Conservation (phyloP, 2,329 filamentous ascomycete genomes). For the Sclerotinia sclerotiorum region DNA sequence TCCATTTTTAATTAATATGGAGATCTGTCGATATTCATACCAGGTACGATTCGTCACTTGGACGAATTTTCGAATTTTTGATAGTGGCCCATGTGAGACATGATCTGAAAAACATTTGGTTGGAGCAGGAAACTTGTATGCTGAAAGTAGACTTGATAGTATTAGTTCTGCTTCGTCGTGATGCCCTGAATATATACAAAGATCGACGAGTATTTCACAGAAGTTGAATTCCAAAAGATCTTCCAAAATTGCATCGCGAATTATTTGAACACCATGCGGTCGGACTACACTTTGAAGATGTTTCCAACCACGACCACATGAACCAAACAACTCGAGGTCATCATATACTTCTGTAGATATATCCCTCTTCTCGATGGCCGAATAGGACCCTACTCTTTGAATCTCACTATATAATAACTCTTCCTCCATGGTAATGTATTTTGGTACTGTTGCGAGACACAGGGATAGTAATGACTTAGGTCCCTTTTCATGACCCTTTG, state of each 20-base stretch:
- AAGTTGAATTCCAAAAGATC: conserved; percentile 47
- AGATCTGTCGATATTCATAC: conserved; percentile 44
- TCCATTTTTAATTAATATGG: conserved; percentile 41
- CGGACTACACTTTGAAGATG: conserved; percentile 48
- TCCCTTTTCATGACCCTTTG: conserved; percentile 32
- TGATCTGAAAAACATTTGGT: conserved; percentile 35
- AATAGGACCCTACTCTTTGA: conserved; percentile 43
- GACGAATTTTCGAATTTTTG: conserved; percentile 42
- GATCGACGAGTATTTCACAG: conserved; percentile 44
- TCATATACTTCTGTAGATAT: conserved; percentile 50
- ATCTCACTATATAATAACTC: conserved; percentile 44
- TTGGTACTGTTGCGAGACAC: conserved; percentile 51
- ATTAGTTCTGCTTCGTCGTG: conserved; percentile 46
- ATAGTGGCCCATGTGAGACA: conserved; percentile 39
- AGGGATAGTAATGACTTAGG: conserved; percentile 49
- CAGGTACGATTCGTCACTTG: conserved; percentile 38
- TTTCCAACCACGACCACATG: conserved; percentile 46
- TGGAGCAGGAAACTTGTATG: conserved; percentile 43
- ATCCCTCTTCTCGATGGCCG: conserved; percentile 40
- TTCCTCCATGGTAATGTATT: conserved; percentile 50
- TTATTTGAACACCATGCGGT: conserved; percentile 48
- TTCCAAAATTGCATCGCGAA: conserved; percentile 46
- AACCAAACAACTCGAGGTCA: conserved; percentile 49
- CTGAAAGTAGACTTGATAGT: conserved; percentile 41
- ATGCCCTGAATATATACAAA: conserved; percentile 45